phyloP scores from a whole-genome alignment of 768 basidiomycete species.

The Dioszegia crocea region DNA sequence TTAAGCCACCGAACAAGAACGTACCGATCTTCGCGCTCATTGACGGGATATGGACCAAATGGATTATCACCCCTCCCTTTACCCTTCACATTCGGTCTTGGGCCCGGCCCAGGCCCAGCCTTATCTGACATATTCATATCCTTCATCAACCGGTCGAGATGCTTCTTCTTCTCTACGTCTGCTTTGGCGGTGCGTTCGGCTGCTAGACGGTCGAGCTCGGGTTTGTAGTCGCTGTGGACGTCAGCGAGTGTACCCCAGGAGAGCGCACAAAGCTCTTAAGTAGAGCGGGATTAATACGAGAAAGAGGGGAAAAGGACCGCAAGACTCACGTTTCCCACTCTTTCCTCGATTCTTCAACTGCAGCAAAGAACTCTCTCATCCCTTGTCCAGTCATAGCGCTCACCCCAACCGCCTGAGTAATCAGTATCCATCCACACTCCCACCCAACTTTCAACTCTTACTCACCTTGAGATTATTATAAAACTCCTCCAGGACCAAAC shows the following conservation, averaged over 20 bases:
- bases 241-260: not conserved
- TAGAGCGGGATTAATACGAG: no score
- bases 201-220: slow-evolving; percentile 71
- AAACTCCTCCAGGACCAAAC: slow-evolving; percentile 93
- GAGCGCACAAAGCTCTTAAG: no score
- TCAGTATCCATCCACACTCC: not conserved
- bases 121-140: slow-evolving; percentile 43
- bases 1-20: slow-evolving; percentile 4
- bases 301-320: no score
- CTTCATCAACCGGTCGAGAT: slow-evolving; percentile 48
- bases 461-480: slow-evolving; percentile 89
- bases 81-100: not conserved
- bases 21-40: slow-evolving; percentile 46
- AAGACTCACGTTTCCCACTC: slow-evolving; percentile 83
- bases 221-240: slow-evolving; percentile 73
- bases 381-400: slow-evolving; percentile 95
- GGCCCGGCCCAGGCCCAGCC: slow-evolving; percentile 1
- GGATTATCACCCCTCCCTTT: slow-evolving; percentile 37
- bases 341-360: slow-evolving; percentile 76
- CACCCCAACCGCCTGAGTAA: slow-evolving; percentile 78
- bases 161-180: slow-evolving; percentile 46
- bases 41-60: slow-evolving; percentile 46
- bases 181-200: slow-evolving; percentile 44
- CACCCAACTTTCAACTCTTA: slow-evolving; percentile 8
- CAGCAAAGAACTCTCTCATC: slow-evolving; percentile 82